Evolutionary conservation across 331 rosid genomes (phyloP).

Genomic region (Prunus yedoensis): DNA sequence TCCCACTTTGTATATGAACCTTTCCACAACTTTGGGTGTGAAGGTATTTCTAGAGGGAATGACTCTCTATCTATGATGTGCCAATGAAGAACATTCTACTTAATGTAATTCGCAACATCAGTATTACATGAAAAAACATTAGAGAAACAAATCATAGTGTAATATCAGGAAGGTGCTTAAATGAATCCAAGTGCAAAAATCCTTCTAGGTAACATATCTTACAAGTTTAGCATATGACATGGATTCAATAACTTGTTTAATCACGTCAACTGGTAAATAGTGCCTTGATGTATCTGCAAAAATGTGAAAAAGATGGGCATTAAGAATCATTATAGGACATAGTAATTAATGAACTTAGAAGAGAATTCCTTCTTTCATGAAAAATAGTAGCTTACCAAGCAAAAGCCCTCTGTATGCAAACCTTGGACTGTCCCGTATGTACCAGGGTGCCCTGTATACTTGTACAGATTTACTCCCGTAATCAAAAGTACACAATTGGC

Average conservation of each 20-base stretch:
- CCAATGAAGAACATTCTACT: constrained; percentile 99
- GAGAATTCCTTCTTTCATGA: constrained; percentile 4
- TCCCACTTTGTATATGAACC: constrained; percentile 85
- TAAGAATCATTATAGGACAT: constrained; percentile 30
- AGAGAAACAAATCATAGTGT: constrained; percentile 15
- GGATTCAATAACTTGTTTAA: constrained; percentile 83
- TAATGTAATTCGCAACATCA: constrained; percentile 39
- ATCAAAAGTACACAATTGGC: constrained; percentile 86
- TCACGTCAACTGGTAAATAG: constrained; percentile 73
- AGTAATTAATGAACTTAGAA: constrained; percentile 16
- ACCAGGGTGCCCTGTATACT: constrained; percentile 82
- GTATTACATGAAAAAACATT: constrained; percentile 30
- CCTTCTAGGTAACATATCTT: constrained; percentile 30
- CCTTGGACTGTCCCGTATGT: constrained; percentile 79
- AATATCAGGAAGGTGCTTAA: constrained; percentile 15
- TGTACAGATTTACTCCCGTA: constrained; percentile 63
- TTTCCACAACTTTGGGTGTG: constrained; percentile 86
- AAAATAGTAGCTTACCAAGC: constrained; percentile 57
- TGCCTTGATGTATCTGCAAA: constrained; percentile 96
- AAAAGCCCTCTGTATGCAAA: constrained; percentile 86
- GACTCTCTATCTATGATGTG: constrained; percentile 82
- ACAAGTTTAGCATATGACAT: constrained; percentile 97
- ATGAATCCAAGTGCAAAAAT: constrained; percentile 3
- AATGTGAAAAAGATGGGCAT: constrained; percentile 19
- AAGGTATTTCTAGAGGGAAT: constrained; percentile 88